phyloP scores from a whole-genome alignment of 805 yeast genomes.

The Metschnikowia orientalis region DNA sequence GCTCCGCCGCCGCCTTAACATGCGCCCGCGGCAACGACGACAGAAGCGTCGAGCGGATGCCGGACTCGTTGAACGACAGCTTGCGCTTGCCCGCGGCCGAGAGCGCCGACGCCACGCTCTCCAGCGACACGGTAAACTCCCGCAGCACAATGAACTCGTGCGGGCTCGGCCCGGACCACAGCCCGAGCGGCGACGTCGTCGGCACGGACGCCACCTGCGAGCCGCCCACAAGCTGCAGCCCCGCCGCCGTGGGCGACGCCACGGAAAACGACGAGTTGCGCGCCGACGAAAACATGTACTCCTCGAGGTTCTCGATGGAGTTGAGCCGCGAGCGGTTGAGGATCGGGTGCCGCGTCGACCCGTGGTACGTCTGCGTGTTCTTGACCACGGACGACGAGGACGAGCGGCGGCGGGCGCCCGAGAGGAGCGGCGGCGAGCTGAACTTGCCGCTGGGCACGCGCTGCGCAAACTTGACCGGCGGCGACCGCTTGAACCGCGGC shows the following conservation, averaged over 20 bases:
- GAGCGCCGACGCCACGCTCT: conserved; percentile 20
- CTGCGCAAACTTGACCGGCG: conserved; percentile 41
- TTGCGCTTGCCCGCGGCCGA: conserved; percentile 27
- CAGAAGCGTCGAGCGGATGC: conserved; percentile 40
- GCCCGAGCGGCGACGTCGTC: conserved; percentile 23
- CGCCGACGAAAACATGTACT: conserved; percentile 39
- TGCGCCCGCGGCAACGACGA: conserved; percentile 19
- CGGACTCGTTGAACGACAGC: conserved; percentile 41
- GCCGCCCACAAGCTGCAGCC: conserved; percentile 22
- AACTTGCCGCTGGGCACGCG: conserved; percentile 34
- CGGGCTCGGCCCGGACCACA: conserved; percentile 18
- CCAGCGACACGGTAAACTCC: conserved; percentile 17
- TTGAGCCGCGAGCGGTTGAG: conserved; percentile 39
- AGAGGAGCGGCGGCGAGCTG: conserved; percentile 34
- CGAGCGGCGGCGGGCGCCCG: conserved; percentile 24
- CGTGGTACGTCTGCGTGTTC: conserved; percentile 19
- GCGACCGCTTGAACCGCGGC: conserved; percentile 20
- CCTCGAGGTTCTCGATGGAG: conserved; percentile 40
- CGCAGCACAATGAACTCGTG: conserved; percentile 7
- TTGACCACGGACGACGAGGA: conserved; percentile 25
- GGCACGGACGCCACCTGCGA: conserved; percentile 16
- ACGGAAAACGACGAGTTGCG: conserved; percentile 32
- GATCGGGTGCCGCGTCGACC: conserved; percentile 20
- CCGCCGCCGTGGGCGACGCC: conserved; percentile 29
- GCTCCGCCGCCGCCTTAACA: conserved; percentile 3